Base-by-base conservation (phyloP, 228 moss, liverwort and hornwort genomes). In the Sphagnum fallax region DNA sequence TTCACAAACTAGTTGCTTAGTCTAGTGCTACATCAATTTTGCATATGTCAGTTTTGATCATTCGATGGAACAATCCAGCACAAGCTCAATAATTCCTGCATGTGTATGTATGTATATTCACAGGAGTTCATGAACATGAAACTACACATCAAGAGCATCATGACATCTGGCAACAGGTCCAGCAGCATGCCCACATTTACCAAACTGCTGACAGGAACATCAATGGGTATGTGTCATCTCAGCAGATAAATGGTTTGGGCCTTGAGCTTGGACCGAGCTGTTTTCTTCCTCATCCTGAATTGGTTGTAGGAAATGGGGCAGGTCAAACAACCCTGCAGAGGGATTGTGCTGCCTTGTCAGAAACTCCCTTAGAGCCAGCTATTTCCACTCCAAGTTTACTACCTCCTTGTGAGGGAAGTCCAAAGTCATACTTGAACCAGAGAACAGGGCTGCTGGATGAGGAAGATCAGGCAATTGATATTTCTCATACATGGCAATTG, bases 231-330 rank as follows among this genome's bases (percentile, higher is more conserved):
- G 32, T 32, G 32, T 32, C 32, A 32, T 32, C 68, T 70, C 52
- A 62, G 65, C 71, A 80, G 76, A 76, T 70, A 63, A 74, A 75
- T 65, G 72, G 80, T 67, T 60, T 76, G 64, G 76, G 74, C 10
- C 74, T 74, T 74, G 76, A 71, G 63, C 74, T 63, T 67, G 74
- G 74, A 51, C 61, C 76, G 49, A 78, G 67, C n/a, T 53, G 69
- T 16, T 52, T 73, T 66, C 60, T 78, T 72, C 78, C 87, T 67
- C 64, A 74, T 10, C 63, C 67, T 62, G 67, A 83, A 69, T 70
- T 72, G 79, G 71, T 70, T 75, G 70, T 59, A 50, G 74, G 74
- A 57, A 73, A 59, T 48, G 51, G 47, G 51, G 53, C 49, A 52
- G 13, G 16, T 57, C 53, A 50, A 61, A 18, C 16, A 16, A 62